phyloP scores from a whole-genome alignment of 306 rosid species.

The Castanopsis chinensis region DNA sequence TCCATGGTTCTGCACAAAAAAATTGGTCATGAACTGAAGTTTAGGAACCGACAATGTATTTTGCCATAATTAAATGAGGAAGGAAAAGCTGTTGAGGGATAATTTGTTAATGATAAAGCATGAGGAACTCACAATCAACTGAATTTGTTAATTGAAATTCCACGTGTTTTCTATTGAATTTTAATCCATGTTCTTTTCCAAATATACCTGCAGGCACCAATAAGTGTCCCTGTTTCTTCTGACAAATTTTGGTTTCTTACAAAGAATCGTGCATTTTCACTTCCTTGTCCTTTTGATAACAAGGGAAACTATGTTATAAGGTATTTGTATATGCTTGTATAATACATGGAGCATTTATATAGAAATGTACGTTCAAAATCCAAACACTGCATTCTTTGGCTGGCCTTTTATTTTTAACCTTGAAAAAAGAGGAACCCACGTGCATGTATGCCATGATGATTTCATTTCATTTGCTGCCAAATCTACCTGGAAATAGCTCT shows the following conservation, averaged over 20 bases:
- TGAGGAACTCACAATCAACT: not conserved
- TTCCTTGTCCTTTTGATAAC: constrained; percentile 75
- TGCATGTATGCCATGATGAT: not conserved
- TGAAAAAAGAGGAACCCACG: not conserved
- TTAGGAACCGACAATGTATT: no score
- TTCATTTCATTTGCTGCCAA: not conserved
- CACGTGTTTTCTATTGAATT: not conserved
- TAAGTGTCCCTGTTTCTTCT: constrained; percentile 73
- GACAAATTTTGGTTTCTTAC: constrained; percentile 92
- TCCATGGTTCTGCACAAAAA: not conserved
- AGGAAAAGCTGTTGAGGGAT: not conserved
- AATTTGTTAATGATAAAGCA: not conserved
- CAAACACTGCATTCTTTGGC: not conserved
- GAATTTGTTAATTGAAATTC: not conserved
- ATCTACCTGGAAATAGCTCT: constrained; percentile 3
- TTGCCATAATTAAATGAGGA: not conserved
- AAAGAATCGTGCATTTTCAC: constrained; percentile 67
- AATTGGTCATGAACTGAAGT: not conserved
- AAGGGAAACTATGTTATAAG: constrained; percentile 91
- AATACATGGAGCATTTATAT: not conserved
- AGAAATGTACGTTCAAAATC: not conserved
- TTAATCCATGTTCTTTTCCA: not conserved
- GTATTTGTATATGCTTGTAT: constrained; percentile 30
- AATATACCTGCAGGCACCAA: constrained; percentile 69
- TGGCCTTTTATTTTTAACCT: not conserved